These are phyloP conservation scores for Puccinia brachypodii DNA, from an alignment of 1,284 basidiomycete genomes.

Conservation along the genomic window DNA sequence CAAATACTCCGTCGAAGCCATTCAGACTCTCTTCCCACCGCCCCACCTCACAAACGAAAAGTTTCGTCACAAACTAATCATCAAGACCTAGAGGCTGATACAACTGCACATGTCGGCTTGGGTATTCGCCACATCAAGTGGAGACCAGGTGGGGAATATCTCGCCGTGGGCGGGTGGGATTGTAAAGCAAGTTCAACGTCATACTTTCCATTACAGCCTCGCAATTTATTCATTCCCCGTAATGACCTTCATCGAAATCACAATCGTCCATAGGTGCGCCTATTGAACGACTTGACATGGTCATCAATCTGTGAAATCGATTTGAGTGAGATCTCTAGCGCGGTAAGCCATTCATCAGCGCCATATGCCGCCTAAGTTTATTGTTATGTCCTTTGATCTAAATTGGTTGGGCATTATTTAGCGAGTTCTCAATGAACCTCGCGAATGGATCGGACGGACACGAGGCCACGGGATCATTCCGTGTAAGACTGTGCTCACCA, in stretches of 20 bases:
- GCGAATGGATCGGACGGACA: constrained; percentile 33
- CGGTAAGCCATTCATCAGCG: constrained; percentile 15
- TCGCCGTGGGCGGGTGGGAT: constrained; percentile 78
- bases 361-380: neutral
- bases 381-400: neutral
- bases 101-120: constrained; percentile 65
- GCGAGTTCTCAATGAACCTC: constrained; percentile 30
- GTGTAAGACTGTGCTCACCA: neutral
- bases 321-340: constrained; percentile 14
- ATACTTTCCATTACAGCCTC: neutral
- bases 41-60: neutral
- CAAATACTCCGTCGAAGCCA: neutral
- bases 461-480: constrained; percentile 41
- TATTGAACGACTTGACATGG: constrained; percentile 45
- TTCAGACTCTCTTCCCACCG: neutral
- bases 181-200: constrained; percentile 66
- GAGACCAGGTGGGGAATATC: constrained; percentile 77
- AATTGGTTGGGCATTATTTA: neutral
- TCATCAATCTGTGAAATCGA: constrained; percentile 38
- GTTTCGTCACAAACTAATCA: neutral
- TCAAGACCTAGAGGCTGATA: neutral
- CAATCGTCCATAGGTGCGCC: constrained; percentile 3
- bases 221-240: neutral
- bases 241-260: neutral
- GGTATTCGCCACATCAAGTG: constrained; percentile 73